These are phyloP conservation scores for Epichloe sylvatica DNA, from an alignment of 2,329 filamentous ascomycete genomes.

Conservation along the genomic window DNA sequence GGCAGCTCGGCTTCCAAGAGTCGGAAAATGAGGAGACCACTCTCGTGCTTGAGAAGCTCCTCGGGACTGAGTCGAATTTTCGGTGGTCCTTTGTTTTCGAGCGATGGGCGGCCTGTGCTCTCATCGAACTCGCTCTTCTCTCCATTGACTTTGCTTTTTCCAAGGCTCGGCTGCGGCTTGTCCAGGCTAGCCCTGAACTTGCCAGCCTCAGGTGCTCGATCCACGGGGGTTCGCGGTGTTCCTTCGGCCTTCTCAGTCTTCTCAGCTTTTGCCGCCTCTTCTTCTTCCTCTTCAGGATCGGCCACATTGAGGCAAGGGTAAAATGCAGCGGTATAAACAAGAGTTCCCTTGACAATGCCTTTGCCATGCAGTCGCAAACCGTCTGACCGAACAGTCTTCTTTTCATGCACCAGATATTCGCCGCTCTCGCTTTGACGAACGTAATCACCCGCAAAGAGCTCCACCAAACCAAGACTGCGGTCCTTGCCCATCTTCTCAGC, in stretches of 20 bases:
- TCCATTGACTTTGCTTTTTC: constrained; percentile 4
- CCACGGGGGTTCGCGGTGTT: constrained; percentile 7
- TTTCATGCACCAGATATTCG: constrained; percentile 66
- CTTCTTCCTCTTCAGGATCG: constrained; percentile 77
- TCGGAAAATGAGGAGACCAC: constrained; percentile 86
- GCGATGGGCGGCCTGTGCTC: constrained; percentile 17
- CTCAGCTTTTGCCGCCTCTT: constrained; percentile 27
- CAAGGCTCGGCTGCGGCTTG: constrained; percentile 7
- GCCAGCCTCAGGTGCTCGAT: constrained; percentile 22
- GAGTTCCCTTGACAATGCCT: constrained; percentile 59
- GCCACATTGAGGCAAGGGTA: constrained; percentile 78
- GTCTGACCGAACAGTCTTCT: constrained; percentile 52
- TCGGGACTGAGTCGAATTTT: constrained; percentile 69
- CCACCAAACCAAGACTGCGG: constrained; percentile 68
- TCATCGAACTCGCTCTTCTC: constrained; percentile 17
- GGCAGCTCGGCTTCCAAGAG: constrained; percentile 80
- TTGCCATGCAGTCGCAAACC: constrained; percentile 62
- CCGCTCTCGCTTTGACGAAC: constrained; percentile 64
- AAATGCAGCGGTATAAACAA: constrained; percentile 77
- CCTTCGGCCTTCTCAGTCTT: constrained; percentile 3
- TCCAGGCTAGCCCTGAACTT: constrained; percentile 29
- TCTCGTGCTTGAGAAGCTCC: constrained; percentile 75
- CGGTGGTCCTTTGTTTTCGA: constrained; percentile 42
- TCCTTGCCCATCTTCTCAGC: constrained; percentile 86
- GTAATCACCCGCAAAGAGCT: constrained; percentile 66